A percentile compares a stretch with the other conserved stretches of the same genome.
These are phyloP conservation scores for Neofusicoccum sp. DNA, from an alignment of 2,329 filamentous ascomycete genomes.

Conservation along the genomic window DNA sequence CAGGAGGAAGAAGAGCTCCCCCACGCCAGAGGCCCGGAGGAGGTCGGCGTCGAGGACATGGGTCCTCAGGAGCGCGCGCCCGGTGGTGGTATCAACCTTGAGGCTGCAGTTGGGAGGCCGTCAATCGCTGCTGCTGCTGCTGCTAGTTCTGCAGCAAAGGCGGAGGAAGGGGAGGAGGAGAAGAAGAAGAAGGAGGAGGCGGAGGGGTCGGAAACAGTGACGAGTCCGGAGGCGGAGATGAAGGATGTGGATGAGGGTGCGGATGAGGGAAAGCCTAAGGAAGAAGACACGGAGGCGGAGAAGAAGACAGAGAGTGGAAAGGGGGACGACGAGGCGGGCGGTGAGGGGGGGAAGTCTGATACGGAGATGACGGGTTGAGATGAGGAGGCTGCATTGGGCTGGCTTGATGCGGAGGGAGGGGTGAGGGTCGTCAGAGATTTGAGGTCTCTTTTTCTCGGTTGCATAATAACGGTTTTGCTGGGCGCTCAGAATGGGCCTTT, in stretches of 20 bases:
- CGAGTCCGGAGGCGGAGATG: constrained; percentile 20
- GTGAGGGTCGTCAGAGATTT: too few species aligned
- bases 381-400: too few species aligned
- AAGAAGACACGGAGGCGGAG: not conserved
- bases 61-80: constrained; percentile 63
- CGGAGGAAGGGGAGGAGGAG: constrained; percentile 22
- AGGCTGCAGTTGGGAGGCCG: constrained; percentile 36
- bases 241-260: constrained; percentile 14
- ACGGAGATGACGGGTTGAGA: constrained; percentile 11
- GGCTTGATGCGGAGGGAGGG: too few species aligned
- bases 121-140: constrained; percentile 23
- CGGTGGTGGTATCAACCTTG: constrained; percentile 29
- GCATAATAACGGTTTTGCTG: too few species aligned
- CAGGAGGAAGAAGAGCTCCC: constrained; percentile 57
- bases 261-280: not conserved
- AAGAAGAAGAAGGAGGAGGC: constrained; percentile 19
- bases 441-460: too few species aligned
- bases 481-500: too few species aligned
- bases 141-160: constrained; percentile 11
- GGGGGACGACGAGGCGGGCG: not conserved
- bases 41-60: constrained; percentile 82
- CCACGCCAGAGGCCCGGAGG: constrained; percentile 79
- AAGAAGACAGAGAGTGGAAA: not conserved
- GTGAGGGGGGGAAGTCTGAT: not conserved
- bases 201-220: too few species aligned